These are phyloP conservation scores for Cryphonectria japonica DNA, from an alignment of 2,329 filamentous ascomycete species.

Conservation along the genomic window DNA sequence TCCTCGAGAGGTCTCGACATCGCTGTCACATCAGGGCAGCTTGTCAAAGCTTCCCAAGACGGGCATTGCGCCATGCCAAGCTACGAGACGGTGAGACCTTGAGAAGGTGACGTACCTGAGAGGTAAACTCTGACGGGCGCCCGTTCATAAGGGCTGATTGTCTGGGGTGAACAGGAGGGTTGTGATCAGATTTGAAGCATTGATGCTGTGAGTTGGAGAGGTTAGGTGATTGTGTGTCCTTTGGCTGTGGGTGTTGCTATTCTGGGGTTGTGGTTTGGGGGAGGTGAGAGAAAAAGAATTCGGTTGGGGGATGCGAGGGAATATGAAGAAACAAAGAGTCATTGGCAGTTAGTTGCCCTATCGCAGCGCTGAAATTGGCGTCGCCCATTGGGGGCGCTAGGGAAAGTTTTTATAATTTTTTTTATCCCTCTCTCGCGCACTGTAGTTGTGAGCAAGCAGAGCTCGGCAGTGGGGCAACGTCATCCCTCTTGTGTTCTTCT, in stretches of 20 bases:
- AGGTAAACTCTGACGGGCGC: constrained; percentile 83
- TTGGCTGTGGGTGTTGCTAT: constrained; percentile 15
- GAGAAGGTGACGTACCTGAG: constrained; percentile 66
- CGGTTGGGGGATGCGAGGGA: not conserved
- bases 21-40: not conserved
- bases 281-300: constrained; percentile 1
- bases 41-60: constrained; percentile 8
- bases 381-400: constrained; percentile 4
- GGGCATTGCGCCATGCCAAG: not conserved
- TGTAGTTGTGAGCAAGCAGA: not conserved
- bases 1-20: not conserved
- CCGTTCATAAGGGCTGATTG: constrained; percentile 81
- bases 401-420: constrained; percentile 12
- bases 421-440: constrained; percentile 3
- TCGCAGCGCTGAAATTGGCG: constrained; percentile 7
- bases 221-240: constrained; percentile 2
- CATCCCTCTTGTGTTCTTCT: not conserved
- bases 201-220: constrained; percentile 27
- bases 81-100: not conserved
- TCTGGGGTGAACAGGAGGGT: constrained; percentile 37
- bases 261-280: constrained; percentile 19
- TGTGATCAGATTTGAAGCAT: constrained; percentile 30
- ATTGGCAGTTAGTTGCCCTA: not conserved
- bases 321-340: constrained; percentile 19
- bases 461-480: constrained; percentile 7